Evolutionary conservation across 306 rosid species (phyloP).

Genomic region (Casuarina glauca): DNA sequence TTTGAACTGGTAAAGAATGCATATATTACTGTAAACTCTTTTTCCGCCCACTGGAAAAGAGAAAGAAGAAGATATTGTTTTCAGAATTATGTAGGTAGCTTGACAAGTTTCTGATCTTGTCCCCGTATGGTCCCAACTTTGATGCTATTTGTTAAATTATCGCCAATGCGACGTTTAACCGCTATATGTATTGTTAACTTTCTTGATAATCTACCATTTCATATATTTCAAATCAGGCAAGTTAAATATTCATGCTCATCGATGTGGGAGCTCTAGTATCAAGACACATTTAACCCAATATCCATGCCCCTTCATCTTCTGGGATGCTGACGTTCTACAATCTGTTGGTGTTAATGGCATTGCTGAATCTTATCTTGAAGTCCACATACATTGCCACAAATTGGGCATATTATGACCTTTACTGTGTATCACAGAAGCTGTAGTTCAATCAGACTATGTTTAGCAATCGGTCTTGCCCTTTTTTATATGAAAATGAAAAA

Average conservation of each 20-base stretch:
- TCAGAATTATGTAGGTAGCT: background rate
- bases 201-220: background rate
- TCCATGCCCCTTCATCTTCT: background rate
- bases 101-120: background rate
- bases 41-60: no score
- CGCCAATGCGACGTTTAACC: background rate
- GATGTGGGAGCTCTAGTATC: background rate
- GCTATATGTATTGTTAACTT: background rate
- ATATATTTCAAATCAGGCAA: background rate
- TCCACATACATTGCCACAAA: background rate
- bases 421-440: background rate
- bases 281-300: background rate
- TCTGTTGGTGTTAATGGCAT: background rate
- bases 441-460: background rate
- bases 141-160: background rate
- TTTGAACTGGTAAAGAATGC: background rate
- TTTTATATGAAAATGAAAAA: background rate
- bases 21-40: background rate
- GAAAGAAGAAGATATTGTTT: no score
- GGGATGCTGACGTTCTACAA: background rate
- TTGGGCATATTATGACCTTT: background rate
- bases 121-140: background rate
- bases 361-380: background rate
- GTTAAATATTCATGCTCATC: background rate
- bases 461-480: background rate